A percentile compares a stretch with the other conserved stretches of the same genome.
Conservation (phyloP, 2,329 filamentous ascomycete genomes). For the Meredithiella fracta region DNA sequence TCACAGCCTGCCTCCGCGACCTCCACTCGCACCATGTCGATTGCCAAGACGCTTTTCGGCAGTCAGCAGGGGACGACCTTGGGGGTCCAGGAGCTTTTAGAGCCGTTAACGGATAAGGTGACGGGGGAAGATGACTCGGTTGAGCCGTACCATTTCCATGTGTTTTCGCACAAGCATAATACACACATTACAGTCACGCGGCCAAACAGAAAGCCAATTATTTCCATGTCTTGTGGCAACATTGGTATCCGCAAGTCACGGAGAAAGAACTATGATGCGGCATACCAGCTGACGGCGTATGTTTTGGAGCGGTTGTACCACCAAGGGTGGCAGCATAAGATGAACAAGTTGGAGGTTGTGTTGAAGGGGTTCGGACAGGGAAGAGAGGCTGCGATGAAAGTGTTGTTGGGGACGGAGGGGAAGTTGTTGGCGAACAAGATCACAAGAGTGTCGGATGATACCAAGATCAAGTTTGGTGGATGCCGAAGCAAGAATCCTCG, state of each 20-base stretch:
- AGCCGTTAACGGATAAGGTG: constrained; percentile 10
- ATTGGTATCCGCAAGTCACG: constrained; percentile 78
- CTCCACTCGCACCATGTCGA: neutral
- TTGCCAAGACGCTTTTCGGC: constrained; percentile 5
- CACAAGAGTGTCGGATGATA: constrained; percentile 65
- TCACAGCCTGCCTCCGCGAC: neutral
- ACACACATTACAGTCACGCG: constrained; percentile 81
- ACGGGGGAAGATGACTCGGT: constrained; percentile 19
- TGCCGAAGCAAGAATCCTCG: constrained; percentile 71
- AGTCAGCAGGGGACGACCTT: constrained; percentile 1
- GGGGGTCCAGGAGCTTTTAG: constrained; percentile 1
- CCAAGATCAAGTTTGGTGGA: constrained; percentile 89
- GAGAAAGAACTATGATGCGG: constrained; percentile 74
- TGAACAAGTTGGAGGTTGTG: constrained; percentile 61
- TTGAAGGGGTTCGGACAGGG: constrained; percentile 75
- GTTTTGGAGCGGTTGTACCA: constrained; percentile 74
- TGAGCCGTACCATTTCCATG: constrained; percentile 70
- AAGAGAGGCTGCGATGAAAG: constrained; percentile 78
- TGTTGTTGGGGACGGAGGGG: constrained; percentile 73
- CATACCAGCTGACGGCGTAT: constrained; percentile 75
- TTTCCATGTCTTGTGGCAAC: constrained; percentile 70
- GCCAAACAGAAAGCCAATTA: constrained; percentile 61
- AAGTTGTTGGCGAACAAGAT: constrained; percentile 58
- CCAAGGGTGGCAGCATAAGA: constrained; percentile 58
- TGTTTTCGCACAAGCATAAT: constrained; percentile 84